Conservation (phyloP, 1,139 yeast species). For the Debaryomyces nepalensis region DNA sequence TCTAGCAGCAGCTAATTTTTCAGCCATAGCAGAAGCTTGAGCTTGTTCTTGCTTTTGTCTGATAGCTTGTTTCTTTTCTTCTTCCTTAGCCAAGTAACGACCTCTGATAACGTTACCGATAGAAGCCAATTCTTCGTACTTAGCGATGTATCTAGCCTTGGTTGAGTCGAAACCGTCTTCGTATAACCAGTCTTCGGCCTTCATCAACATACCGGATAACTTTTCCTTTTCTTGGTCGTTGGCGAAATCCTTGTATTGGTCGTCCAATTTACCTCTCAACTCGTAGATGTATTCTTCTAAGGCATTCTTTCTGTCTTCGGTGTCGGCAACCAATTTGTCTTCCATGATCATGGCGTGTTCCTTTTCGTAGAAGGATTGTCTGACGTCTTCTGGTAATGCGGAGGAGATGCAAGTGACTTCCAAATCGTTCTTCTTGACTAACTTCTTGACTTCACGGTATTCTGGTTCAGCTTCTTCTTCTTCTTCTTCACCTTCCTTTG, state of each 20-base stretch:
- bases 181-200: conserved; percentile 98
- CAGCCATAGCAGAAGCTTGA: conserved; percentile 87
- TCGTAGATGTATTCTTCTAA: conserved; percentile 98
- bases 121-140: conserved; percentile 95
- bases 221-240: conserved; percentile 86
- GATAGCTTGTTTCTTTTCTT: conserved; percentile 90
- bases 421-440: conserved; percentile 89
- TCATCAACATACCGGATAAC: conserved; percentile 71
- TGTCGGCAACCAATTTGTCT: conserved; percentile 97
- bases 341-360: conserved; percentile 85
- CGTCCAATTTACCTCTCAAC: conserved; percentile 96
- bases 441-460: conserved; percentile 88
- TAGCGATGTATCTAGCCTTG: conserved; percentile 97
- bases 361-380: conserved; percentile 71
- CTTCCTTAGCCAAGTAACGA: conserved; percentile 91
- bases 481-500: conserved; percentile 53
- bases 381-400: conserved; percentile 62
- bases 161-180: conserved; percentile 96
- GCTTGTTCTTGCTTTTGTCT: conserved; percentile 88
- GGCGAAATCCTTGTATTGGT: conserved; percentile 86
- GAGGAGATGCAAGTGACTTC: conserved; percentile 60
- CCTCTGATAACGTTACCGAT: conserved; percentile 95
- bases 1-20: conserved; percentile 86
- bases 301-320: conserved; percentile 98
- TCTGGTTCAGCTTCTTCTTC: conserved; percentile 72